A percentile compares a stretch with the other conserved stretches of the same genome.
phyloP scores from a whole-genome alignment of 257 asterid genomes.

The Ajuga chamaepitys region DNA sequence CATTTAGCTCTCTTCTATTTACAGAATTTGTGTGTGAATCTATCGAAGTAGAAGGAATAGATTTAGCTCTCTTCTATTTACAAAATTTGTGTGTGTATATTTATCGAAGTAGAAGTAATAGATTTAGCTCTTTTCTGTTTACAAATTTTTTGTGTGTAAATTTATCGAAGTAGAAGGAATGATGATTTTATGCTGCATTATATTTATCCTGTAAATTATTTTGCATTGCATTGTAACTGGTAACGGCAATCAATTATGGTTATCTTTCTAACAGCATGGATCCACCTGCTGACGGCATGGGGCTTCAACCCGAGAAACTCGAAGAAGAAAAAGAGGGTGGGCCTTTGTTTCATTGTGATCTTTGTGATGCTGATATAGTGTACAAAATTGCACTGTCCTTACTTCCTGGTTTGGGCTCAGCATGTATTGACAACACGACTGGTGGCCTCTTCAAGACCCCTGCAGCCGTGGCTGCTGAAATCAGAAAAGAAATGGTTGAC shows the following conservation, averaged over 20 bases:
- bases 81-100: not conserved
- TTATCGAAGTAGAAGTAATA: not conserved
- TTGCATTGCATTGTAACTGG: not conserved
- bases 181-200: not conserved
- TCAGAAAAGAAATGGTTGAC: slow-evolving; percentile 22
- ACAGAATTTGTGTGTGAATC: not conserved
- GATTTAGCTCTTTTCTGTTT: too few relatives aligned
- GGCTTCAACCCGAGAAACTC: slow-evolving; percentile 19
- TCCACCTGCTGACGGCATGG: slow-evolving; percentile 17
- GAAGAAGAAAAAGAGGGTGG: slow-evolving; percentile 22
- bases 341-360: slow-evolving; percentile 21
- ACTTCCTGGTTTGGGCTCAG: slow-evolving; percentile 25
- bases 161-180: not conserved
- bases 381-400: slow-evolving; percentile 18
- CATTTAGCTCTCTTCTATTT: not conserved
- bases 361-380: slow-evolving; percentile 19
- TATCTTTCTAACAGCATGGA: slow-evolving; percentile 10
- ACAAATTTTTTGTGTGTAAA: not conserved
- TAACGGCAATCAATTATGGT: not conserved
- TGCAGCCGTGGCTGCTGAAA: slow-evolving; percentile 20
- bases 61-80: not conserved
- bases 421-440: slow-evolving; percentile 23
- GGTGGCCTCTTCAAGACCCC: slow-evolving; percentile 23
- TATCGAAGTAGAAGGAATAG: too few relatives aligned
- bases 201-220: not conserved